Evolutionary conservation across 768 basidiomycete genomes (phyloP).

Genomic region (Trametopsis cervina): DNA sequence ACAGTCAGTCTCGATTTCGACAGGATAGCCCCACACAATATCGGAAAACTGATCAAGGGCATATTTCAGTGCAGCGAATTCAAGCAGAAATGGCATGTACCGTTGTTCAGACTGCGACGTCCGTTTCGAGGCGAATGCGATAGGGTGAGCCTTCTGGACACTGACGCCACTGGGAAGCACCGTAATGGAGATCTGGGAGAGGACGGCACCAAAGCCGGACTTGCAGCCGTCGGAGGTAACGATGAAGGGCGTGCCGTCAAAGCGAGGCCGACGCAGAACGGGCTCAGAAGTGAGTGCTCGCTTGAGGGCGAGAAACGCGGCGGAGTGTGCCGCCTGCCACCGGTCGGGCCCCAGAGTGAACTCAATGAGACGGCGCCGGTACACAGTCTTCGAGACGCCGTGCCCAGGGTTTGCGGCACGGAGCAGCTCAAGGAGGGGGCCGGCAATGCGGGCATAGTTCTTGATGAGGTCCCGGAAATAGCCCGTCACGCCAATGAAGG

Average conservation of each 20-base stretch:
- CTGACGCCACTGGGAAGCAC: constrained; percentile 16
- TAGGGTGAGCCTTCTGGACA: constrained; percentile 20
- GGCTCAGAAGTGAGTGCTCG: constrained; percentile 25
- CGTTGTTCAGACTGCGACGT: constrained; percentile 25
- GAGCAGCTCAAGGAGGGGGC: constrained; percentile 26
- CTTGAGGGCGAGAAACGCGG: constrained; percentile 28
- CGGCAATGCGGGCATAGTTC: constrained; percentile 27
- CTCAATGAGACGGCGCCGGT: constrained; percentile 19
- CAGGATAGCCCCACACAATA: constrained; percentile 18
- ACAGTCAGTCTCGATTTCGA: constrained; percentile 32
- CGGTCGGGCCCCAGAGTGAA: constrained; percentile 9
- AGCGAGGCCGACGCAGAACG: constrained; percentile 24
- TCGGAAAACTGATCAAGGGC: constrained; percentile 16
- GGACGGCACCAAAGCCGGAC: constrained; percentile 26
- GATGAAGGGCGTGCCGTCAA: constrained; percentile 30
- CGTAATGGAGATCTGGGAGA: too few relatives aligned
- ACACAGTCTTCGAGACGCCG: constrained; percentile 18
- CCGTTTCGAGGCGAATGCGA: constrained; percentile 29
- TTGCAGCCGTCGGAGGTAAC: constrained; percentile 30
- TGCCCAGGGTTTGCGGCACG: constrained; percentile 16
- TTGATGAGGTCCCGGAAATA: constrained; percentile 29
- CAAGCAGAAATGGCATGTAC: constrained; percentile 27
- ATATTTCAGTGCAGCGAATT: constrained; percentile 32
- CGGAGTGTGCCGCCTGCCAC: constrained; percentile 19
- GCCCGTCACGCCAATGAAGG: constrained; percentile 30